These are phyloP conservation scores for Knufia petricola DNA, from an alignment of 2,329 filamentous ascomycete genomes.

Conservation along the genomic window DNA sequence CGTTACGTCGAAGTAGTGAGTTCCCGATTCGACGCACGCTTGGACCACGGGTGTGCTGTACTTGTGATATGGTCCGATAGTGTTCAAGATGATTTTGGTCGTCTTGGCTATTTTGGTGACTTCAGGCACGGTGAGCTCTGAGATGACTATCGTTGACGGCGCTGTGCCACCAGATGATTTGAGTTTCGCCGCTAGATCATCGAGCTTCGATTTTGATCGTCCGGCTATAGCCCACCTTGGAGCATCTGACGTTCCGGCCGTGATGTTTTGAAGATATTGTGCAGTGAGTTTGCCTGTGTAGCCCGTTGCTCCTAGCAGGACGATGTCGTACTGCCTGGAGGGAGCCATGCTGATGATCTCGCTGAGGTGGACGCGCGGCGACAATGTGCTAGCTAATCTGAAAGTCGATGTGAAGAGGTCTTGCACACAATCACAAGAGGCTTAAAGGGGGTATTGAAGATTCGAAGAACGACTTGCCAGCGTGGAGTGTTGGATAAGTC, in stretches of 20 bases:
- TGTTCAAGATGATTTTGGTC: constrained; percentile 49
- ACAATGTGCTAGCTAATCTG: background rate
- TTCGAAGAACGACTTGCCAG: background rate
- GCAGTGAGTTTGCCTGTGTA: constrained; percentile 74
- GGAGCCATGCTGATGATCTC: constrained; percentile 31
- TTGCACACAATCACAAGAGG: background rate
- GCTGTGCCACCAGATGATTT: constrained; percentile 54
- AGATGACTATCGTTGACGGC: constrained; percentile 48
- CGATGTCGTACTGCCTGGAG: constrained; percentile 50
- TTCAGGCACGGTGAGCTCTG: constrained; percentile 37
- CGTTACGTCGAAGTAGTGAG: constrained; percentile 59
- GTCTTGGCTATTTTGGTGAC: constrained; percentile 44
- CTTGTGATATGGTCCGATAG: constrained; percentile 53
- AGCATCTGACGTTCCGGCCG: constrained; percentile 59
- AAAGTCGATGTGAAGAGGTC: background rate
- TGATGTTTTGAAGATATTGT: constrained; percentile 71
- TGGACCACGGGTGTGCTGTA: constrained; percentile 57
- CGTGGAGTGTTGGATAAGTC: background rate
- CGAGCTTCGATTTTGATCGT: constrained; percentile 66
- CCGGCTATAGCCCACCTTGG: constrained; percentile 84
- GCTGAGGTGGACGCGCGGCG: too few species aligned
- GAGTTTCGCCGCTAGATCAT: constrained; percentile 57
- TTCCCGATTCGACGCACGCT: constrained; percentile 54
- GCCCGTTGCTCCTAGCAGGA: constrained; percentile 61
- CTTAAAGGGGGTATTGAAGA: background rate